A percentile compares a stretch with the other conserved stretches of the same genome.
Evolutionary conservation across 768 basidiomycete species (phyloP).

Genomic region (Mycena albidolilacea): DNA sequence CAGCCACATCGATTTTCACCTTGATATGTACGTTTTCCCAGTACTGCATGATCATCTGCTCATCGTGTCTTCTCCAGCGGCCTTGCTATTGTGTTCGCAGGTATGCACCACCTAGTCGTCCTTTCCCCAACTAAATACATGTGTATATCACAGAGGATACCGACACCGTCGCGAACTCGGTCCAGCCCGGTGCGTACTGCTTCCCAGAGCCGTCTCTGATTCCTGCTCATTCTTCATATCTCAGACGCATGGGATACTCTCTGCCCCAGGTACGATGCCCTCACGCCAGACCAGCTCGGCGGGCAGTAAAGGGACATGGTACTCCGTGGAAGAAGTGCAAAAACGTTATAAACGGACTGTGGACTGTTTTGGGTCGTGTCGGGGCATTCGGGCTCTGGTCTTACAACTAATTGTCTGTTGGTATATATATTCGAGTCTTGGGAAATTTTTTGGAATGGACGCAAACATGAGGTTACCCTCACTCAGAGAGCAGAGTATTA

Average conservation of each 20-base stretch:
- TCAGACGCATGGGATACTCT: constrained; percentile 18
- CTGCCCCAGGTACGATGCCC: constrained; percentile 32
- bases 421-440: too few relatives aligned
- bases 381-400: too few relatives aligned
- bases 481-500: too few relatives aligned
- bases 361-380: too few relatives aligned
- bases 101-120: too few relatives aligned
- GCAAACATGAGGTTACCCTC: too few relatives aligned
- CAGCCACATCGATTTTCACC: constrained; percentile 53
- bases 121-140: too few relatives aligned
- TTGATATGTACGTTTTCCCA: constrained; percentile 38
- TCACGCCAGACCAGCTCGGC: constrained; percentile 26
- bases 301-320: neutral
- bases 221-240: neutral
- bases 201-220: too few relatives aligned
- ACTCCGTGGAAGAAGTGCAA: too few relatives aligned
- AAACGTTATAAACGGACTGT: too few relatives aligned
- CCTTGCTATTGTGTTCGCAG: constrained; percentile 26
- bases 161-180: constrained; percentile 25
- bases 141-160: constrained; percentile 19
- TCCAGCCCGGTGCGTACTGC: constrained; percentile 19
- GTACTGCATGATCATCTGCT: neutral
- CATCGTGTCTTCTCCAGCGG: neutral
- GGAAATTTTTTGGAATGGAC: too few relatives aligned
- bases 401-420: too few relatives aligned